Evolutionary conservation across 805 yeast species (phyloP), one percentile per base, ranked within the genome.

Genomic region (Metschnikowia hibisci): DNA sequence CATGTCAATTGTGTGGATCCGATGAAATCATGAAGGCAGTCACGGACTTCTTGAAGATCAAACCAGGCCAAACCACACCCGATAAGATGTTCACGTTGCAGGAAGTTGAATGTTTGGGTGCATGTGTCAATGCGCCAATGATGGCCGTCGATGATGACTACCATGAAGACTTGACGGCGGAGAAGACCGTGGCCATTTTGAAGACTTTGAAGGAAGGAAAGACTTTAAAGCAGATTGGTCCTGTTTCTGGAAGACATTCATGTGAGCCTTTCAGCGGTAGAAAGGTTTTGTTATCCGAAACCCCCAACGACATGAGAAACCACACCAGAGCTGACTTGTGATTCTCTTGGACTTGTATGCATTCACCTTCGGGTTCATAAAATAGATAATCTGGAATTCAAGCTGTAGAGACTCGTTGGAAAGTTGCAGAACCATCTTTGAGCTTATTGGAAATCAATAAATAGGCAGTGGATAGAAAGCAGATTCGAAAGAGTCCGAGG

Each of bases 51-150:
- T 73, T 87, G 50, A 71, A 77, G 45, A 69, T 84, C 60, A 73
- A 79, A 61, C 87, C 89, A 7, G 93, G 93, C 48, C 81, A 86
- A 62, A 86, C 90, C 41, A 83, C 91, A 26, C 59, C 67, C 11
- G 95, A 87, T 67, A 80, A 80, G 29, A 65, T 82, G 52, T 87
- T 87, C 73, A 84, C 95, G 13, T 68, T 87, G 50, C 87, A 85
- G 57, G 96, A 87, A 64, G 95, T 87, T 50, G 96, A 87, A 68
- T 87, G 96, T 67, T 77, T 86, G 39, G 96, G 96, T 45, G 96
- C 96, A 3, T 87, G 96, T 73, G 89, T 87, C 39, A 87, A 87
- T 63, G 96, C 86, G 6, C 96, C 96, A 42, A 87, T 87, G 87
- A 71, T 87, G 43, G 95, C 87, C 48, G 69, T 87, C 41, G 86